Conservation (phyloP, 1,284 basidiomycete genomes). For the Trichosporon coremiiforme region DNA sequence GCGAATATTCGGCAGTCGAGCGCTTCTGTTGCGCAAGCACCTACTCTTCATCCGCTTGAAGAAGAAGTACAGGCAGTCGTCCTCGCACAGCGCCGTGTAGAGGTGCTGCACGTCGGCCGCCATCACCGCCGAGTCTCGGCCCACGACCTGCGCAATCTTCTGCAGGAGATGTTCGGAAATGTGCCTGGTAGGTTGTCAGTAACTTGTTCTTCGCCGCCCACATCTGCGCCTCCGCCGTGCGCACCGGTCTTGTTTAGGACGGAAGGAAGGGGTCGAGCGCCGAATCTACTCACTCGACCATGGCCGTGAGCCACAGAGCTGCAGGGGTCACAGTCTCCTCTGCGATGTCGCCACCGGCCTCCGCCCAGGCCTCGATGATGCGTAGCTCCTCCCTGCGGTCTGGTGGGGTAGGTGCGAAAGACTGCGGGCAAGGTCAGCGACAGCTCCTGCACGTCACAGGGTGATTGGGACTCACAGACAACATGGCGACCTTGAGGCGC, state of each 20-base stretch:
- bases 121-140: slow-evolving; percentile 74
- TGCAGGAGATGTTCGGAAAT: slow-evolving; percentile 64
- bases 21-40: slow-evolving; percentile 19
- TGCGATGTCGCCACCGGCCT: slow-evolving; percentile 47
- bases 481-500: slow-evolving; percentile 46
- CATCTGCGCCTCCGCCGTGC: slow-evolving; percentile 1
- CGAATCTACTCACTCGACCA: slow-evolving; percentile 72
- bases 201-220: not conserved
- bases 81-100: slow-evolving; percentile 82
- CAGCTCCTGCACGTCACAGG: not conserved
- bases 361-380: slow-evolving; percentile 38
- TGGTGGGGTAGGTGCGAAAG: slow-evolving; percentile 8
- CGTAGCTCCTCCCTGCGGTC: slow-evolving; percentile 1
- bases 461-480: slow-evolving; percentile 46
- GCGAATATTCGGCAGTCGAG: too few relatives aligned
- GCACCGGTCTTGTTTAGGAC: not conserved
- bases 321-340: slow-evolving; percentile 67
- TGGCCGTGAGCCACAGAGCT: slow-evolving; percentile 84
- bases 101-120: slow-evolving; percentile 73
- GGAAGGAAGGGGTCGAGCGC: not conserved
- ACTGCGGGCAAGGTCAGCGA: slow-evolving; percentile 46
- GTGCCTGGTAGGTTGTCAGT: slow-evolving; percentile 62
- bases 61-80: slow-evolving; percentile 75
- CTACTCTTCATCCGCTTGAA: slow-evolving; percentile 84
- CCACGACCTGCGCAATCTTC: slow-evolving; percentile 77